Evolutionary conservation across 306 rosid genomes (phyloP), one percentile per base, ranked within the genome.

Genomic region (Citrullus amarus): DNA sequence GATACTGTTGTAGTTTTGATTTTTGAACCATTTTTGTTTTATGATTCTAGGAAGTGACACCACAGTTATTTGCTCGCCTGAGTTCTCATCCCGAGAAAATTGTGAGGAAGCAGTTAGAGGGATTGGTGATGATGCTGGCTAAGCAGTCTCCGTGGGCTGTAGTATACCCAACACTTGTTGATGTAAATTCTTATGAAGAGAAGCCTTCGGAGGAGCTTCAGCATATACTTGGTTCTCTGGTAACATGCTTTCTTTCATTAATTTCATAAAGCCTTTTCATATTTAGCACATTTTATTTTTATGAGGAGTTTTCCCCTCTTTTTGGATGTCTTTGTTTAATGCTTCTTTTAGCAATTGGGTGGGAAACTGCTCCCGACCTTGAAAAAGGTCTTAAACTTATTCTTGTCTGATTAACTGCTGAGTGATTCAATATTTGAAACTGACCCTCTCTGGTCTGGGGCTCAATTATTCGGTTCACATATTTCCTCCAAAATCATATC

Each of bases 121-220:
- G 94, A 81, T 91, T 93, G 83, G 80, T 93, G 85, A 89, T 90
- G 84, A 81, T 89, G 97, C 84, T 93, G 85, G 98, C 98, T 80
- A 93, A 89, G 85, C 91, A 87, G 78, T 93, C 98, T 87, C 98
- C 98, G 30, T 91, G 87, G 84, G 89, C 98, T 55, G 83, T 93
- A 80, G 96, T 93, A 67, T 93, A 91, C 88, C 98, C 98, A 51
- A 88, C 97, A 38, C 88, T 93, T 34, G 98, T 91, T 85, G 94
- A 93, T 80, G 93, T 88, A 66, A 89, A 89, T 88, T 92, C 97
- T 59, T 90, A 90, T 69, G 96, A 89, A 78, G 97, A 90, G 87
- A 90, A 86, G 84, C 97, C 96, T 82, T 89, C 96, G 18, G 94
- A 93, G 86, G 98, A 91, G 89, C 97, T 93, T 51, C 96, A 85